Evolutionary conservation across 345 rosid genomes (phyloP).

Genomic region (Combretum micranthum): DNA sequence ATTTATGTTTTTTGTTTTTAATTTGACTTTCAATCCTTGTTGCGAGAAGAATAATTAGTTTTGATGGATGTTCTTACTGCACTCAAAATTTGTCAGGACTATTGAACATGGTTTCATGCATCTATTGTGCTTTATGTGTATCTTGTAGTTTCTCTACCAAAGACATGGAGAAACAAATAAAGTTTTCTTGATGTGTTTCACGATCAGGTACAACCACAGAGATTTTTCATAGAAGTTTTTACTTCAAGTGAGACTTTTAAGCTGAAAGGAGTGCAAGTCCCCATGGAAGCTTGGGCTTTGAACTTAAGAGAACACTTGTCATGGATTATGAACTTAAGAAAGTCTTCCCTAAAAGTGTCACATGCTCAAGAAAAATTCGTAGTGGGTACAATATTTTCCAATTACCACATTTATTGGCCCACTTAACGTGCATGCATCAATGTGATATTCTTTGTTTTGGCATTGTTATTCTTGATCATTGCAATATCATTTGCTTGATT

Average conservation of each 20-base stretch:
- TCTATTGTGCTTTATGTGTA: neutral
- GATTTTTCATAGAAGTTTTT: conserved; percentile 43
- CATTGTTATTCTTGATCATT: neutral
- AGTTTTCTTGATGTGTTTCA: conserved; percentile 26
- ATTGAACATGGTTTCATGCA: neutral
- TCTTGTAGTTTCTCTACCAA: neutral
- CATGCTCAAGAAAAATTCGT: conserved; percentile 30
- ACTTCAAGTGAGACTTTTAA: conserved; percentile 31
- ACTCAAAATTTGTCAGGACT: neutral
- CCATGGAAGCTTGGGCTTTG: conserved; percentile 46
- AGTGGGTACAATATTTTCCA: conserved; percentile 22
- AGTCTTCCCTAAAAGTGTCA: conserved; percentile 30
- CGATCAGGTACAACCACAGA: conserved; percentile 34
- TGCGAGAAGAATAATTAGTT: no score
- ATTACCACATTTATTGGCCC: neutral
- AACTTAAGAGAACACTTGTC: conserved; percentile 53
- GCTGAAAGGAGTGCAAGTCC: conserved; percentile 25
- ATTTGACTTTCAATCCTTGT: no score
- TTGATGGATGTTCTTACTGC: no score
- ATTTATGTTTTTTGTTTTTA: neutral
- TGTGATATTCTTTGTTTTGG: conserved; percentile 4
- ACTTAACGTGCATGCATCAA: neutral
- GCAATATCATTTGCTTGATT: neutral
- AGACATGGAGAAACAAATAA: neutral
- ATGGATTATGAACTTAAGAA: conserved; percentile 41